Evolutionary conservation across 2,329 filamentous ascomycete species (phyloP).

Genomic region (Biscogniauxia mediterranea): DNA sequence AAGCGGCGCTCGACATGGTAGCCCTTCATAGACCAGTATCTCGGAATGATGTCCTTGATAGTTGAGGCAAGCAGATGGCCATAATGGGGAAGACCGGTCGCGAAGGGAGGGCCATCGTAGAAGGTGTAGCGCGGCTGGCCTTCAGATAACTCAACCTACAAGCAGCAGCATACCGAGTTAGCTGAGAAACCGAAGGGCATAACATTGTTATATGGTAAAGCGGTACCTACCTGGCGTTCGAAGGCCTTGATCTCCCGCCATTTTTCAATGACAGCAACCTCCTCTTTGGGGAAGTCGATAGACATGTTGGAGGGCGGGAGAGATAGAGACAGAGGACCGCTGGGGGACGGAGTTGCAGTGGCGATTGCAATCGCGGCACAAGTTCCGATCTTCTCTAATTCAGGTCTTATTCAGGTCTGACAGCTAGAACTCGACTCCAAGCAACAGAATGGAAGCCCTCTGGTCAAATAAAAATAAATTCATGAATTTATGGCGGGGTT

Average conservation of each 20-base stretch:
- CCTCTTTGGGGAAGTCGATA: constrained; percentile 90
- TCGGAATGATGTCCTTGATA: constrained; percentile 94
- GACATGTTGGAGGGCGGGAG: constrained; percentile 55
- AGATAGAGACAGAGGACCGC: too few relatives aligned
- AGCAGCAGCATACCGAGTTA: constrained; percentile 6
- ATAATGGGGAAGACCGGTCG: constrained; percentile 67
- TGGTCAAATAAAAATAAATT: background rate
- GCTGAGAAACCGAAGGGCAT: background rate
- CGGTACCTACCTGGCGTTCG: constrained; percentile 64
- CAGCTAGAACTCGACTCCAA: too few relatives aligned
- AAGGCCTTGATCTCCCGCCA: constrained; percentile 96
- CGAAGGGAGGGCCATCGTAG: constrained; percentile 84
- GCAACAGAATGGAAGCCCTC: too few relatives aligned
- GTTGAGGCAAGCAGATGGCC: constrained; percentile 83
- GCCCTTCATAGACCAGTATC: constrained; percentile 98
- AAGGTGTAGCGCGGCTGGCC: constrained; percentile 87
- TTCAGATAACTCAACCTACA: constrained; percentile 71
- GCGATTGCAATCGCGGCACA: background rate
- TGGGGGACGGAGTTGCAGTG: background rate
- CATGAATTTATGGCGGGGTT: constrained; percentile 1
- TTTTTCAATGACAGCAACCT: constrained; percentile 77
- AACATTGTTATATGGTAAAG: too few relatives aligned
- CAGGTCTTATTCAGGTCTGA: too few relatives aligned
- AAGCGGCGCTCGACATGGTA: constrained; percentile 89
- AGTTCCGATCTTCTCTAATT: too few relatives aligned